Conservation (phyloP, 345 rosid species). For the Populus davidiana region DNA sequence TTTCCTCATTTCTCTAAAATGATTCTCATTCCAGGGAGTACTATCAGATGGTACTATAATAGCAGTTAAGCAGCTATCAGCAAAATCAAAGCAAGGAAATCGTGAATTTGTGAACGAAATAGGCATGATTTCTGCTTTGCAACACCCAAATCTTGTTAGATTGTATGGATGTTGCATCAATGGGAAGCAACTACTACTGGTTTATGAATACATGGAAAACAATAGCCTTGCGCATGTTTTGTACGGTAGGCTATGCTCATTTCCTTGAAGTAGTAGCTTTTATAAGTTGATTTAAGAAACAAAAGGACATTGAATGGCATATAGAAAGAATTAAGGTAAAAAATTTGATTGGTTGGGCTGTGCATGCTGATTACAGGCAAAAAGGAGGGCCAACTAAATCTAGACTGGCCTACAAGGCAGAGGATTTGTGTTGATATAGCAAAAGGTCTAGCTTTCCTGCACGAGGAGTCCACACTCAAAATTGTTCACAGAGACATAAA, state of each 20-base stretch:
- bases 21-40: no score
- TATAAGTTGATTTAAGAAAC: no score
- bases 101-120: constrained; percentile 48
- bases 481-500: constrained; percentile 37
- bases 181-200: no score
- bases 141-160: no score
- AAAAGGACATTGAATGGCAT: no score
- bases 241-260: constrained; percentile 24
- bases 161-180: no score
- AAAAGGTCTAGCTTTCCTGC: constrained; percentile 34
- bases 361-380: background rate
- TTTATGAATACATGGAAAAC: constrained; percentile 21
- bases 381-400: background rate
- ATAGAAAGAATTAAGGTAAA: no score
- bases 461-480: constrained; percentile 29
- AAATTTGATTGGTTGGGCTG: no score
- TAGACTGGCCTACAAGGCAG: constrained; percentile 5
- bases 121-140: no score
- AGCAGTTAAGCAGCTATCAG: constrained; percentile 50
- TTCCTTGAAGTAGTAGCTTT: background rate
- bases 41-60: constrained; percentile 16
- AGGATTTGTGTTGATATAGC: constrained; percentile 31
- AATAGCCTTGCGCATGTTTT: constrained; percentile 51
- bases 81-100: constrained; percentile 57
- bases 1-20: no score